phyloP scores from a whole-genome alignment of 176 grass and related monocot genomes.

The Bothriochloa decipiens region DNA sequence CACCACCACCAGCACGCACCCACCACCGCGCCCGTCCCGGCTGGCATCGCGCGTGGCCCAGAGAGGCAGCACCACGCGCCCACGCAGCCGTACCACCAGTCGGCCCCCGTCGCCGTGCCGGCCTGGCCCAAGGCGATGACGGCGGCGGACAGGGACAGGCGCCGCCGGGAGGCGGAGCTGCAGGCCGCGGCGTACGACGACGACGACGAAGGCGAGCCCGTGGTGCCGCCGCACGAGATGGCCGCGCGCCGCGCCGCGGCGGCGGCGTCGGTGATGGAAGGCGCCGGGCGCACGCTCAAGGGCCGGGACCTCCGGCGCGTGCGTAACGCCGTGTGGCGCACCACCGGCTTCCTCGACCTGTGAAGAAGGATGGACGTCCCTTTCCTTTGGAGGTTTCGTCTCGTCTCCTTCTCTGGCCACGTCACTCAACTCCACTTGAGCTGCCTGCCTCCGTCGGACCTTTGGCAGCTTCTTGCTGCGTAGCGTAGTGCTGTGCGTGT shows the following conservation, averaged over 20 bases:
- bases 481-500: neutral
- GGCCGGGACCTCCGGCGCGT: conserved; percentile 80
- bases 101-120: conserved; percentile 71
- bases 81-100: conserved; percentile 55
- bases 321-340: conserved; percentile 79
- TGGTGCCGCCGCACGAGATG: conserved; percentile 74
- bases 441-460: neutral
- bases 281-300: conserved; percentile 76
- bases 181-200: neutral
- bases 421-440: conserved; percentile 20
- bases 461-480: neutral
- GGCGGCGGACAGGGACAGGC: conserved; percentile 39
- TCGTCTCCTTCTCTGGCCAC: neutral
- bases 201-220: conserved; percentile 45
- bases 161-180: conserved; percentile 28
- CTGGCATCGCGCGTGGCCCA: neutral
- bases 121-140: conserved; percentile 56
- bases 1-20: neutral
- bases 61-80: conserved; percentile 34
- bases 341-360: conserved; percentile 89
- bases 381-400: conserved; percentile 50
- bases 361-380: conserved; percentile 45
- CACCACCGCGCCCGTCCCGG: conserved; percentile 29
- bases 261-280: conserved; percentile 75
- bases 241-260: conserved; percentile 56